phyloP scores from a whole-genome alignment of 2,329 filamentous ascomycete species.

The Ceratocystis huliohia region DNA sequence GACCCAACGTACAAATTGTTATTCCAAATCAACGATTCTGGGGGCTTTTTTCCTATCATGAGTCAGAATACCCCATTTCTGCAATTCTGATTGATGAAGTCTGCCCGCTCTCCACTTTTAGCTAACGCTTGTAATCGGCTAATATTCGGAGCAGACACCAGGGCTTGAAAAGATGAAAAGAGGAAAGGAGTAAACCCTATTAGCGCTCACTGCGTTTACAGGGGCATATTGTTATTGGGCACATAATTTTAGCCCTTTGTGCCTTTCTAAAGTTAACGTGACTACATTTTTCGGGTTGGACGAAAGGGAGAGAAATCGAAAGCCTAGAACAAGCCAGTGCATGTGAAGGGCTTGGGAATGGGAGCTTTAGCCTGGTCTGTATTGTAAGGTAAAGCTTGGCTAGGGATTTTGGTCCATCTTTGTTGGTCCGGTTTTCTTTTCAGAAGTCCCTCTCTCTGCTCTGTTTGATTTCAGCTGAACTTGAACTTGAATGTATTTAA shows the following conservation, averaged over 20 bases:
- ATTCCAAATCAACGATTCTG: neutral
- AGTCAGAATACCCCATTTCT: constrained; percentile 1
- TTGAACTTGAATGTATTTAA: no score
- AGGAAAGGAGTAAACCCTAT: neutral
- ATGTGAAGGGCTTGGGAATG: neutral
- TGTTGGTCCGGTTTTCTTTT: neutral
- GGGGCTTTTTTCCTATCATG: neutral
- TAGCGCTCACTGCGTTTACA: neutral
- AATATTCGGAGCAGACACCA: neutral
- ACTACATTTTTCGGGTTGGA: neutral
- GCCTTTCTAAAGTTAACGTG: neutral
- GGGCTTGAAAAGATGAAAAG: neutral
- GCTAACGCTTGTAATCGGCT: neutral
- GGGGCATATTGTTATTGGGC: neutral
- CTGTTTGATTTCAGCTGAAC: no score
- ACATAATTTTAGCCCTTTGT: neutral
- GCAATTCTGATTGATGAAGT: neutral
- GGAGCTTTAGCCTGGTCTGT: neutral
- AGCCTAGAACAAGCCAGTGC: neutral
- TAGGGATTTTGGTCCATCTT: neutral
- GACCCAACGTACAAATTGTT: neutral
- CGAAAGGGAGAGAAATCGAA: neutral
- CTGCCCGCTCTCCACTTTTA: neutral
- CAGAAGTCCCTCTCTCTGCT: neutral
- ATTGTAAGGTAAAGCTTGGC: neutral